Evolutionary conservation across 208 protist genomes (phyloP).

Genomic region (Leishmania tarentolae): DNA sequence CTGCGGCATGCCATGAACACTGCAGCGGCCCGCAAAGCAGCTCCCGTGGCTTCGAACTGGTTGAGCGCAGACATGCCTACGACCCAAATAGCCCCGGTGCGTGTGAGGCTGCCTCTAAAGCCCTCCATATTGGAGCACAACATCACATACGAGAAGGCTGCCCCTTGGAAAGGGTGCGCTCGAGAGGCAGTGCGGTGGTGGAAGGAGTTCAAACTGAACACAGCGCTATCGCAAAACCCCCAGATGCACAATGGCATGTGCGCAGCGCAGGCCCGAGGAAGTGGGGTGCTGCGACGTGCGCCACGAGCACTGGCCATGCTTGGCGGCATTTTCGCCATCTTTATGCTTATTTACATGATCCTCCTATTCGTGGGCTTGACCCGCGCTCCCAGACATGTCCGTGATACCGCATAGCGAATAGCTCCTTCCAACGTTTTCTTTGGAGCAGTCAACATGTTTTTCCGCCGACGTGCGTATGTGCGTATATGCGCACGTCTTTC

Average conservation of each 20-base stretch:
- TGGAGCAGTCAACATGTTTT: not conserved
- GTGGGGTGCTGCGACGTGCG: not conserved
- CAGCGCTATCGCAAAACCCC: not conserved
- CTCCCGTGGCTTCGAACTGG: not conserved
- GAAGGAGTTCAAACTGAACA: conserved; percentile 8
- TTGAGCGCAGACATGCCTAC: not conserved
- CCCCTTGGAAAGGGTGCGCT: conserved; percentile 14
- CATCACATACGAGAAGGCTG: conserved; percentile 9
- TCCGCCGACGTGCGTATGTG: not conserved
- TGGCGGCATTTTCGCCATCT: not conserved
- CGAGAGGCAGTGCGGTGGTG: conserved; percentile 15
- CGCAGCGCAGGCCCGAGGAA: not conserved
- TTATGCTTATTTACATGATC: conserved; percentile 11
- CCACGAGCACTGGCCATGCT: conserved; percentile 10
- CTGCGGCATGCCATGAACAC: conserved; percentile 12
- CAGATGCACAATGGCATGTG: not conserved
- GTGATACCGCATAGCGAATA: not conserved
- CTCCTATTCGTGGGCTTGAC: not conserved
- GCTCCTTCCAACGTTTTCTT: not conserved
- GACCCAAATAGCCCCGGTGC: not conserved
- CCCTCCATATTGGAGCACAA: conserved; percentile 6
- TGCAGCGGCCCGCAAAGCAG: not conserved
- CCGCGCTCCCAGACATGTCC: not conserved
- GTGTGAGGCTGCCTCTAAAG: conserved; percentile 2
- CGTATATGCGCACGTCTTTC: not conserved